These are phyloP conservation scores for Aspergillus spinulosporus DNA, from an alignment of 2,329 filamentous ascomycete species.

Conservation along the genomic window DNA sequence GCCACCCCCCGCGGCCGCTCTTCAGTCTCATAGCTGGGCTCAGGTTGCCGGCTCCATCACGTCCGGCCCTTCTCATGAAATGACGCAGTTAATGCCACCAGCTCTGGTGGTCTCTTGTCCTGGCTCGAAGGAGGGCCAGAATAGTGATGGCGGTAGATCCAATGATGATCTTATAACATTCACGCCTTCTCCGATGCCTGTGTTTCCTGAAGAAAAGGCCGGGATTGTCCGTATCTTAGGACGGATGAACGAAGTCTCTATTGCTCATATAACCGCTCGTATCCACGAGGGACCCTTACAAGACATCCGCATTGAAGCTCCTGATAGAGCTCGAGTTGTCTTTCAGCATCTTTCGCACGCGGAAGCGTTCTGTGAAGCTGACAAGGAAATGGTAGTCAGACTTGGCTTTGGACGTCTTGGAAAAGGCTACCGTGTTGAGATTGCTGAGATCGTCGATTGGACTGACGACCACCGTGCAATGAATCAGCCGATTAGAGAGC, in stretches of 20 bases:
- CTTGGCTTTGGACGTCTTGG: conserved; percentile 38
- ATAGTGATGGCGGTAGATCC: conserved; percentile 16
- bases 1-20: conserved; percentile 2
- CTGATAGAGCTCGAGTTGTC: conserved; percentile 36
- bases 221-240: conserved; percentile 31
- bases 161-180: conserved; percentile 5
- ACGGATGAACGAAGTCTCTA: conserved; percentile 25
- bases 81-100: conserved; percentile 21
- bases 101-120: conserved; percentile 17
- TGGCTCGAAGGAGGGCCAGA: conserved; percentile 20
- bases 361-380: conserved; percentile 34
- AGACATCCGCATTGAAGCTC: conserved; percentile 37
- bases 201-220: conserved; percentile 29
- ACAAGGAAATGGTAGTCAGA: conserved; percentile 30
- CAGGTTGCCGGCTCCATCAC: conserved; percentile 20
- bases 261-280: conserved; percentile 35
- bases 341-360: conserved; percentile 43
- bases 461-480: conserved; percentile 38
- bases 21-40: conserved; percentile 24
- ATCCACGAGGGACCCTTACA: conserved; percentile 44
- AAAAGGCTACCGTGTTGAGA: conserved; percentile 29
- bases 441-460: conserved; percentile 35
- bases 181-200: conserved; percentile 12
- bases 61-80: conserved; percentile 10
- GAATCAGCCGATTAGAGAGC: conserved; percentile 38